phyloP scores from a whole-genome alignment of 805 yeast genomes.

The Jamesozyma gamospora region DNA sequence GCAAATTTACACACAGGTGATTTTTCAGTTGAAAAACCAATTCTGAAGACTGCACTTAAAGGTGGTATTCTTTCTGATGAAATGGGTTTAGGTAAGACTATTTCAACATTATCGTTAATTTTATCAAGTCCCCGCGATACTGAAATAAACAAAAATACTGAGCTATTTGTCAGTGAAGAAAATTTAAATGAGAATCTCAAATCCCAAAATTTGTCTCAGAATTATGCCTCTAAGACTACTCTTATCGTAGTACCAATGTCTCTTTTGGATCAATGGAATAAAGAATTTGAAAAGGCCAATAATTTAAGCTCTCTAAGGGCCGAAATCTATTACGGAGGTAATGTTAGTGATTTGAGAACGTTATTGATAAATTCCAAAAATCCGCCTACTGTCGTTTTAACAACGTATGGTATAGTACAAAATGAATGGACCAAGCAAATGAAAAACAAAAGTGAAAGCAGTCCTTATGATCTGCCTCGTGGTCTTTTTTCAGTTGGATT shows the following conservation, averaged over 20 bases:
- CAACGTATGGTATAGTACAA: constrained; percentile 81
- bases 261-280: constrained; percentile 79
- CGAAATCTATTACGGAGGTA: constrained; percentile 69
- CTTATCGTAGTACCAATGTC: constrained; percentile 86
- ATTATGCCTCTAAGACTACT: constrained; percentile 63
- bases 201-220: constrained; percentile 7
- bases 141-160: constrained; percentile 7
- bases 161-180: constrained; percentile 4
- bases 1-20: constrained; percentile 77
- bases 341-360: constrained; percentile 40
- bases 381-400: constrained; percentile 62
- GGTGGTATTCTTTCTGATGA: constrained; percentile 95
- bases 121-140: constrained; percentile 52
- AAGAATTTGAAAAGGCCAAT: constrained; percentile 58
- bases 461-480: constrained; percentile 15
- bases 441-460: constrained; percentile 10
- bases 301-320: constrained; percentile 36
- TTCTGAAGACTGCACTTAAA: constrained; percentile 45
- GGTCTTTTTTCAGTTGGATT: constrained; percentile 69
- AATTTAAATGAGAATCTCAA: not conserved
- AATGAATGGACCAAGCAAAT: constrained; percentile 54
- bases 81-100: constrained; percentile 94
- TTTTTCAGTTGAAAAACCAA: constrained; percentile 57
- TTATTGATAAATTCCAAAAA: constrained; percentile 33
- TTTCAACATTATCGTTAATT: constrained; percentile 67